Evolutionary conservation across 345 rosid genomes (phyloP), one percentile per base, ranked within the genome.

Genomic region (Triadica sebifera): DNA sequence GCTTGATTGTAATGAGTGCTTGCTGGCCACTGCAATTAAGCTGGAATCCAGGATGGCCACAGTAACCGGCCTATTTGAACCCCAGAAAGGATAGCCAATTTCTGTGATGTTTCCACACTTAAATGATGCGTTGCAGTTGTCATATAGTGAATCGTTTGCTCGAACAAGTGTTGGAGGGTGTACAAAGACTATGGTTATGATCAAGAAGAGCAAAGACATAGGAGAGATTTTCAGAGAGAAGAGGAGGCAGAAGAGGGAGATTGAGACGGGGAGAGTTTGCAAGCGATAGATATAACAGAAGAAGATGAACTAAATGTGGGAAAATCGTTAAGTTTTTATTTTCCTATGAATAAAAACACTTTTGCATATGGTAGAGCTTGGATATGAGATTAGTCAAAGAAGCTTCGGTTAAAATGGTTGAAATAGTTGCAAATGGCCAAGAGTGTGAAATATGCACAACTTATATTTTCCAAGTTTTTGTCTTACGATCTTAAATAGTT

Each of bases 61-160:
- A 84, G 60, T 68, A 67, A 13, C 17, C 57, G 38, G 47, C 45
- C 67, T 71, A 65, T 65, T 50, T 12, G 19, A 39, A 13, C 80
- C 84, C 84, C 77, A 83, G 74, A 86, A 86, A 7, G 84, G 85
- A 55, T 78, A 86, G 43, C 20, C 29, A 29, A 83, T 16, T 55
- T 4, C n/a, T 17, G 20, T 24, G 60, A 75, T 61, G 69, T 25
- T 58, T 45, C 86, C 77, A 24, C 87, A 84, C 19, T 63, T 52
- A 74, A 41, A 77, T 6, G 38, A 25, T 12, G 11, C 20, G 55
- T 70, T 66, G 78, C 86, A 83, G 65, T 8, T 39, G 10, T 19
- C 47, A 69, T 67, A 81, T 13, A 37, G 64, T 3, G 25, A 37
- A 63, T 73, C 76, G 1, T 55, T 60, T 20, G 43, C 56, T 1